Evolutionary conservation across 371 early-diverging fungal genomes (phyloP).

Genomic region (Cladochytrium tenue): DNA sequence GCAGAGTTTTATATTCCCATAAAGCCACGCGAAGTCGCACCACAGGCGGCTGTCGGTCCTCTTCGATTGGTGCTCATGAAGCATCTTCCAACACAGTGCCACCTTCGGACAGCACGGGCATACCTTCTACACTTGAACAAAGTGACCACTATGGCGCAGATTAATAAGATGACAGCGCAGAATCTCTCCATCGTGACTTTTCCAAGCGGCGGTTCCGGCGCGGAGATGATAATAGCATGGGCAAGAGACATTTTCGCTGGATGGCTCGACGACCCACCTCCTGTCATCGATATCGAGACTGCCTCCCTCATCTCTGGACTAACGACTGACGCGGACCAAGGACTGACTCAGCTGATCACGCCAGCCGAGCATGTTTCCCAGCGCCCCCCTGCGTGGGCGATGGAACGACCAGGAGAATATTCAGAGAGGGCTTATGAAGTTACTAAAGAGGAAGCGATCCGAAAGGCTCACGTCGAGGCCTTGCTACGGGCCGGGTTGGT

Average conservation of each 20-base stretch:
- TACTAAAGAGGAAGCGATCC: not conserved
- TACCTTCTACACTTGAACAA: slow-evolving; percentile 6
- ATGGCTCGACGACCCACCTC: too few species aligned
- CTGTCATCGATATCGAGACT: too few species aligned
- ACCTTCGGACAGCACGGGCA: slow-evolving; percentile 1
- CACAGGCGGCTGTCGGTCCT: not conserved
- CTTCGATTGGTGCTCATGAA: not conserved
- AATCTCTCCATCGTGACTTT: slow-evolving; percentile 9
- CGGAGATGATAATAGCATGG: slow-evolving; percentile 1
- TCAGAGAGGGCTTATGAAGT: not conserved
- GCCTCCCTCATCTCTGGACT: too few species aligned
- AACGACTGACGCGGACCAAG: too few species aligned
- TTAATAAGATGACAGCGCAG: slow-evolving; percentile 11
- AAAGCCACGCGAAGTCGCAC: too few species aligned
- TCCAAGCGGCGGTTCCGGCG: slow-evolving; percentile 5
- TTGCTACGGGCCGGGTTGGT: too few species aligned
- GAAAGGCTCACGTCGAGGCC: not conserved
- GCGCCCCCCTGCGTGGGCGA: not conserved
- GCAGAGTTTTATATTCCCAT: too few species aligned
- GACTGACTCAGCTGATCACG: too few species aligned
- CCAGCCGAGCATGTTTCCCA: too few species aligned
- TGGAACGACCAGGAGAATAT: not conserved
- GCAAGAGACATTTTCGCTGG: not conserved
- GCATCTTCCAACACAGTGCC: not conserved
- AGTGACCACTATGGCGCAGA: not conserved